Evolutionary conservation across 208 protist genomes (phyloP).

Genomic region (Wallacemonas rigidus): DNA sequence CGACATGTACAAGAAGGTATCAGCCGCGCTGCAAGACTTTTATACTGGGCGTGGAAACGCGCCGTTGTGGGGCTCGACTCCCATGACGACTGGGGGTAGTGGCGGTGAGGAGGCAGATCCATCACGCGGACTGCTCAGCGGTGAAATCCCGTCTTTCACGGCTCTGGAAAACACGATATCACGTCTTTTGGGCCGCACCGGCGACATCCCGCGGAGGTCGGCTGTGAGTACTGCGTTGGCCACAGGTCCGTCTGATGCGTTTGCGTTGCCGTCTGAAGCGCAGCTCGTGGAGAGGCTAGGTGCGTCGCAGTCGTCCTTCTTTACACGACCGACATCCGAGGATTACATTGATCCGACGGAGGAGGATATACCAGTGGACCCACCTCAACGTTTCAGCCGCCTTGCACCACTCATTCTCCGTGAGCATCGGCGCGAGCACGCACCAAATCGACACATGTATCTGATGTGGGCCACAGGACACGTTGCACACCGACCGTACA

Average conservation of each 20-base stretch:
- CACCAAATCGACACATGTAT: conserved; percentile 65
- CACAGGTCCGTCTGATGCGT: not conserved
- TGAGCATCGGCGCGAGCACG: conserved; percentile 63
- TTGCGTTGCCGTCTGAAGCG: conserved; percentile 15
- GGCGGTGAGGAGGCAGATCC: not conserved
- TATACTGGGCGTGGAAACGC: not conserved
- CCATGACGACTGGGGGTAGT: not conserved
- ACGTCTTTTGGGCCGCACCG: conserved; percentile 1
- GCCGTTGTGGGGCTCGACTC: not conserved
- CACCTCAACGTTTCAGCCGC: conserved; percentile 54
- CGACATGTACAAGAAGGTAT: conserved; percentile 29
- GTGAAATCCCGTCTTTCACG: not conserved
- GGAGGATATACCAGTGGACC: conserved; percentile 63
- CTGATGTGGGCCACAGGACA: conserved; percentile 71
- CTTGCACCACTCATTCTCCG: conserved; percentile 62
- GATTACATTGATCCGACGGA: conserved; percentile 68
- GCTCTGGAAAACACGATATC: conserved; percentile 4
- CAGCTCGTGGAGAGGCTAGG: conserved; percentile 31
- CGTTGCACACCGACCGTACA: conserved; percentile 19
- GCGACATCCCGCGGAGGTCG: not conserved
- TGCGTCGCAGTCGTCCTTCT: conserved; percentile 34
- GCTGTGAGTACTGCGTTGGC: not conserved
- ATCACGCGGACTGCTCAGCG: not conserved
- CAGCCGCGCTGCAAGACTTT: not conserved
- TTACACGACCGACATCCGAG: conserved; percentile 64